Conservation (phyloP, 1,284 basidiomycete genomes). For the Boletus sp. region DNA sequence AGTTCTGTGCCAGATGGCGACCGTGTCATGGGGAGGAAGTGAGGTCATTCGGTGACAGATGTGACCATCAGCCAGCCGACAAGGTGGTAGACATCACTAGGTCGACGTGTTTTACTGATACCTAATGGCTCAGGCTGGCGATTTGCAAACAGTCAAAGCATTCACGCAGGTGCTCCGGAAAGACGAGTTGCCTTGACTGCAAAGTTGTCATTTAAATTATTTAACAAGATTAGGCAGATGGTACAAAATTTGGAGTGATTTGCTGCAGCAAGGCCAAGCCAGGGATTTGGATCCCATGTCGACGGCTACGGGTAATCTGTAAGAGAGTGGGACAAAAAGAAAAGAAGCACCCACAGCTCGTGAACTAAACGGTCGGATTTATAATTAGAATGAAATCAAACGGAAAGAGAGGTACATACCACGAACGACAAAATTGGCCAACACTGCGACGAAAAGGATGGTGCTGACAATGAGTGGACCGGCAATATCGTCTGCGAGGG, state of each 20-base stretch:
- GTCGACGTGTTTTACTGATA: neutral
- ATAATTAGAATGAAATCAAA: neutral
- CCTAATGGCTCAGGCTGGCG: neutral
- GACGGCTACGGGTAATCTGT: slow-evolving; percentile 17
- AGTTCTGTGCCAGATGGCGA: neutral
- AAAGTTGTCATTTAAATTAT: neutral
- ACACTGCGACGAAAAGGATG: slow-evolving; percentile 78
- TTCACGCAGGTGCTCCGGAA: neutral
- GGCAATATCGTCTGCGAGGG: slow-evolving; percentile 60
- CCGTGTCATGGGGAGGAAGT: neutral
- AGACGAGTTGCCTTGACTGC: neutral
- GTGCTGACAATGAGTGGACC: slow-evolving; percentile 81
- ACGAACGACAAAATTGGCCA: slow-evolving; percentile 84
- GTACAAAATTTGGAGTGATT: slow-evolving; percentile 20
- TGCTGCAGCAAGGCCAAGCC: slow-evolving; percentile 29
- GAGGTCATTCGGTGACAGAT: neutral
- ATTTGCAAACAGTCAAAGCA: neutral
- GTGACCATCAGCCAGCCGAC: neutral
- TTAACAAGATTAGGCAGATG: slow-evolving; percentile 11
- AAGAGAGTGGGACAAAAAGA: neutral
- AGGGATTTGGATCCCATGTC: slow-evolving; percentile 30
- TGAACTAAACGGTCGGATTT: slow-evolving; percentile 15
- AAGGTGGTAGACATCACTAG: neutral
- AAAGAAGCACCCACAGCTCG: slow-evolving; percentile 38
- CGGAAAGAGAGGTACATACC: slow-evolving; percentile 41